These are phyloP conservation scores for Lepraria neglecta DNA, from an alignment of 495 filamentous ascomycete genomes.

Conservation along the genomic window DNA sequence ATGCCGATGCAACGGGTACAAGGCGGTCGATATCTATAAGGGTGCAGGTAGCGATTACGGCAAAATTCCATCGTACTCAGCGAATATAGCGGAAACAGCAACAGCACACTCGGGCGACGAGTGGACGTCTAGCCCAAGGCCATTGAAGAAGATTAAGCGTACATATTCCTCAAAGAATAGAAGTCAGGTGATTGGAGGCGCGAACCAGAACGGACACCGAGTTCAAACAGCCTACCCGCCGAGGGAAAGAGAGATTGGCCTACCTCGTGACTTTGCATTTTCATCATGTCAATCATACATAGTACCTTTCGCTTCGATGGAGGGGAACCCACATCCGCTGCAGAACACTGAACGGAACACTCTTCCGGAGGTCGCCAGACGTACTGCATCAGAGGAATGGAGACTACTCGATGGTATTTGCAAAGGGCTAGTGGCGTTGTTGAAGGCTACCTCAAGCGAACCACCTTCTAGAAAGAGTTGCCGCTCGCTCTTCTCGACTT, in stretches of 20 bases:
- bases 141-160: slow-evolving; percentile 29
- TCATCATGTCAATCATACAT: background rate
- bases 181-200: background rate
- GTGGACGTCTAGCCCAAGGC: slow-evolving; percentile 26
- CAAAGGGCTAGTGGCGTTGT: slow-evolving; percentile 42
- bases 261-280: slow-evolving; percentile 11
- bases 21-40: background rate
- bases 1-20: background rate
- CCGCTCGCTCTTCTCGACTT: slow-evolving; percentile 59
- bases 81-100: background rate
- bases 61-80: background rate
- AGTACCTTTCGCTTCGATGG: background rate
- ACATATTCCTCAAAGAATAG: slow-evolving; percentile 33
- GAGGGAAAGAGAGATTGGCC: slow-evolving; percentile 2
- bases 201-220: background rate
- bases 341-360: background rate
- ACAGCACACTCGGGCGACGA: slow-evolving; percentile 21
- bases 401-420: slow-evolving; percentile 39
- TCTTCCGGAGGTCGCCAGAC: slow-evolving; percentile 12
- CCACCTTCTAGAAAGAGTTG: slow-evolving; percentile 28
- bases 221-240: background rate
- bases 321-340: background rate
- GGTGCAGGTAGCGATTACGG: background rate
- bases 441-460: slow-evolving; percentile 38
- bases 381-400: slow-evolving; percentile 20